Base-by-base conservation (phyloP, 192 early-diverging fungal genomes). In the Backusella tarrabulga region DNA sequence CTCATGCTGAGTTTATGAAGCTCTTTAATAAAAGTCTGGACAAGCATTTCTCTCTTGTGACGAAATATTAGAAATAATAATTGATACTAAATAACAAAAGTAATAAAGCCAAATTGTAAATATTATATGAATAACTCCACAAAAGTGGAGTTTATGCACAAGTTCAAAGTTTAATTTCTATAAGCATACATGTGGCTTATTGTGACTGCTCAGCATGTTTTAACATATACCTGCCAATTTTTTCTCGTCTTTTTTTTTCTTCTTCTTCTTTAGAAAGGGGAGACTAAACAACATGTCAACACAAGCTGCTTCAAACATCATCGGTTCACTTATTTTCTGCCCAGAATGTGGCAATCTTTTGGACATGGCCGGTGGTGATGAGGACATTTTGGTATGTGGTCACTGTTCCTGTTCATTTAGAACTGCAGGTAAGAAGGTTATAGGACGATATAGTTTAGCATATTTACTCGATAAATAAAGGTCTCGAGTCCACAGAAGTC, bases 281-380 rank as follows among this genome's bases (percentile, higher is more conserved):
- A 35, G 8, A 3, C n/a, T 19, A 35, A 70, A 70, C 23, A 72
- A 19, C 12, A 72, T 72, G 71, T 72, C 71, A 44, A 72, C 44
- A 29, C 21, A 74, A 74, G 72, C 19, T 21, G 56, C 77, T 38
- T 72, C 74, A 19, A 79, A 80, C 21, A 71, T 78, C 26, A 80
- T 90, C 79, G 92, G 92, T 36, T 92, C 92, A 19, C 91, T 98
- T 44, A 91, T 96, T 35, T 97, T 98, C 78, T 98, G 97, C 85
- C 87, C 90, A 46, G 93, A 92, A 54, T 98, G 97, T 83, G 94
- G 95, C 42, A 93, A 93, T 73, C 85, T 98, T 56, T 89, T 98
- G 11, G 97, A 98, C 86, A 92, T 91, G 72, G 93, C 94, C 9
- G 91, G 90, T 14, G 92, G 89, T 12, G 87, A 89, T 76, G 91